A percentile compares a stretch with the other conserved stretches of the same genome.
Conservation (phyloP, 306 rosid species). For the Malus sieversii region DNA sequence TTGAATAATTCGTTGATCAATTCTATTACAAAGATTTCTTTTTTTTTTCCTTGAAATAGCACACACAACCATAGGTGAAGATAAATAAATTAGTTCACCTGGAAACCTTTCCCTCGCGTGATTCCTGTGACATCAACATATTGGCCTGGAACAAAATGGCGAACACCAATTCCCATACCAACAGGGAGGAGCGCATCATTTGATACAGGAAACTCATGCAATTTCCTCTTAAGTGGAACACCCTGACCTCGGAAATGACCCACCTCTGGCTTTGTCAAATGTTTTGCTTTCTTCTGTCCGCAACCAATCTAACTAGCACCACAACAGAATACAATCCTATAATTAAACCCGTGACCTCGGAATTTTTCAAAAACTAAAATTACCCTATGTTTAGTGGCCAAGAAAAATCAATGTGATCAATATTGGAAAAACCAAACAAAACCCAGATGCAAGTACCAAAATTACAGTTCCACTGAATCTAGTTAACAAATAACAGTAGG, state of each 20-base stretch:
- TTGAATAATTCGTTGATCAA: neutral
- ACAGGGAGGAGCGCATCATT: conserved; percentile 94
- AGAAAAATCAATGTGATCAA: neutral
- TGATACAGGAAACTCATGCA: conserved; percentile 86
- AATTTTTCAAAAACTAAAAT: neutral
- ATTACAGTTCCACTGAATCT: neutral
- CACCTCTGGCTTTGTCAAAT: conserved; percentile 84
- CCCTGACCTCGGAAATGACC: conserved; percentile 99
- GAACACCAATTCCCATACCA: conserved; percentile 71
- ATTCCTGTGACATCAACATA: conserved; percentile 81
- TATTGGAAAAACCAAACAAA: neutral
- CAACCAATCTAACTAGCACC: conserved; percentile 95
- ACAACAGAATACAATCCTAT: conserved; percentile 33
- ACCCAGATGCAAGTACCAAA: neutral
- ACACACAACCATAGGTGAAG: neutral
- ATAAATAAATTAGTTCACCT: conserved; percentile 41
- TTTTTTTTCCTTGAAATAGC: neutral
- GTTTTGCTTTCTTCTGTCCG: conserved; percentile 95
- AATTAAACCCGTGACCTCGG: conserved; percentile 22
- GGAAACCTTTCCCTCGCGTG: conserved; percentile 89
- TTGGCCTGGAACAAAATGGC: conserved; percentile 98
- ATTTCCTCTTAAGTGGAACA: conserved; percentile 84
- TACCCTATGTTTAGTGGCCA: neutral
- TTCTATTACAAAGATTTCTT: neutral
- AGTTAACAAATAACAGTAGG: neutral